Percentiles rank a stretch among this genome's conserved stretches.
These are phyloP conservation scores for Xylaria grammica DNA, from an alignment of 495 filamentous ascomycete genomes.

Conservation along the genomic window DNA sequence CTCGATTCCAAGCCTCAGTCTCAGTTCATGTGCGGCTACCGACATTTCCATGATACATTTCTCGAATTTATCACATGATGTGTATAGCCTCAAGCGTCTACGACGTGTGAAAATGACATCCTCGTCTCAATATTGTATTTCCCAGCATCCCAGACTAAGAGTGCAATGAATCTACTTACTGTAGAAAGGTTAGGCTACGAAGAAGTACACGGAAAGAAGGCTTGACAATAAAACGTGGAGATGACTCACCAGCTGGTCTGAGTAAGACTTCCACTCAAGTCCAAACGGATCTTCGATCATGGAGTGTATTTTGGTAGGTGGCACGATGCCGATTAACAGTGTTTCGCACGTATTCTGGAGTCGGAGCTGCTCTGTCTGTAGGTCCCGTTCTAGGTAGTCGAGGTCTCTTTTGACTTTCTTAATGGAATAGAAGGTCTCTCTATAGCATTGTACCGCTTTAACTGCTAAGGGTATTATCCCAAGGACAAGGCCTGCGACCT, in stretches of 20 bases:
- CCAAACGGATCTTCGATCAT: slow-evolving; percentile 3
- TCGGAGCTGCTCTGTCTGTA: neutral
- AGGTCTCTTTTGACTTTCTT: neutral
- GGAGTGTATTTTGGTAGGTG: neutral
- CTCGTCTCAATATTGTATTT: neutral
- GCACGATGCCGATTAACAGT: neutral
- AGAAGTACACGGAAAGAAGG: neutral
- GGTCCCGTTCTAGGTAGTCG: neutral
- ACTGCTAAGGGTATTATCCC: neutral
- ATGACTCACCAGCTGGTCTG: neutral
- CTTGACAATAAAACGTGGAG: neutral
- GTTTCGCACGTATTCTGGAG: neutral
- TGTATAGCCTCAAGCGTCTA: neutral
- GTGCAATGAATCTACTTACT: neutral
- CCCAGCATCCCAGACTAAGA: neutral
- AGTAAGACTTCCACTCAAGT: slow-evolving; percentile 2
- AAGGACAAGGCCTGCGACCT: neutral
- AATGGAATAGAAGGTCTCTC: neutral
- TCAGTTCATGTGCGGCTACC: neutral
- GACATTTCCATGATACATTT: neutral
- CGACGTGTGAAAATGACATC: neutral
- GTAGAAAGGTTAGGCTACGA: neutral
- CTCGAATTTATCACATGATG: neutral
- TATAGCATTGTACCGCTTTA: neutral
- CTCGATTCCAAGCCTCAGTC: neutral